phyloP scores from a whole-genome alignment of 257 asterid genomes.

The Fraxinus anomala region DNA sequence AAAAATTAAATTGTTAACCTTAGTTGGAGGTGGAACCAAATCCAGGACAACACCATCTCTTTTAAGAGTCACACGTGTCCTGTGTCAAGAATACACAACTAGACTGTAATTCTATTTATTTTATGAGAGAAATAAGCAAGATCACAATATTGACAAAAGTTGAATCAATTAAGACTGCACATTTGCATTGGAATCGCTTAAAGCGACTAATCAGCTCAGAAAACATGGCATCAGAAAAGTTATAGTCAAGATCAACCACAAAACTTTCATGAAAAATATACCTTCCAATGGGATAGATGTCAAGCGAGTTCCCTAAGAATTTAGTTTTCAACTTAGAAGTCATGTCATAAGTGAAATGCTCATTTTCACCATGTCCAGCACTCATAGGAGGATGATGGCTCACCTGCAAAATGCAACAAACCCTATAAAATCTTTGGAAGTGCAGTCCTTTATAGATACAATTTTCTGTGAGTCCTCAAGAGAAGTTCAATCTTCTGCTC shows the following conservation, averaged over 20 bases:
- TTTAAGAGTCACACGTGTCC: conserved; percentile 58
- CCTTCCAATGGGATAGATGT: conserved; percentile 62
- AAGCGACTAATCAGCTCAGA: background rate
- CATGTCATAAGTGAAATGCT: conserved; percentile 56
- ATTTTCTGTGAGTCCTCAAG: background rate
- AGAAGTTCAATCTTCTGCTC: background rate
- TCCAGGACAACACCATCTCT: conserved; percentile 56
- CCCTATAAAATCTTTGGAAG: background rate
- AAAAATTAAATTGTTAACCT: conserved; percentile 61
- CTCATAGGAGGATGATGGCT: conserved; percentile 71
- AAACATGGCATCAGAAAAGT: background rate
- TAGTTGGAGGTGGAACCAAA: conserved; percentile 69
- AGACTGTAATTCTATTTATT: too few species aligned
- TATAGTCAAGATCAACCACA: background rate
- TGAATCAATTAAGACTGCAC: background rate
- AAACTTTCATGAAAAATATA: background rate
- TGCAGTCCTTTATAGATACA: background rate
- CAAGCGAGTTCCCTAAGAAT: conserved; percentile 63
- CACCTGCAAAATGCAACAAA: conserved; percentile 23
- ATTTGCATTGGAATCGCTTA: background rate
- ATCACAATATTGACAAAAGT: background rate
- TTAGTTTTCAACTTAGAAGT: conserved; percentile 67
- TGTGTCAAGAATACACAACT: conserved; percentile 27
- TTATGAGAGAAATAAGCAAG: background rate
- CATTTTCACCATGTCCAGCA: conserved; percentile 67